Conservation (phyloP, 225 moss, liverwort and hornwort genomes). For the Lunularia cruciata region DNA sequence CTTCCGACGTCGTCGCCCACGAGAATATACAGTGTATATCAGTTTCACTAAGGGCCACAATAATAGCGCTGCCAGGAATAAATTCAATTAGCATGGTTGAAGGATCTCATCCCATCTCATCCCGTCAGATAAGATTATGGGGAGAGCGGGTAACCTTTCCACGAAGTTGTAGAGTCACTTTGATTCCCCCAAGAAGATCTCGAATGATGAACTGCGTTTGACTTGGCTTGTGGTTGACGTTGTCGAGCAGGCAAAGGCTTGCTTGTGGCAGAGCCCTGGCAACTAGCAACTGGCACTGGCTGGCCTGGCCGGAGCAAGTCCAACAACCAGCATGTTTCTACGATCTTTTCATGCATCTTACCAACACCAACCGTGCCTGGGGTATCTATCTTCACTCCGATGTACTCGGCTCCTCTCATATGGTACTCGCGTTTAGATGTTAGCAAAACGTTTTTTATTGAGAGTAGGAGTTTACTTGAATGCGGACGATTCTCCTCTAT, state of each 20-base stretch:
- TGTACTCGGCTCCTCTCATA: too few relatives aligned
- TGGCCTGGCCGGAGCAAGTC: too few relatives aligned
- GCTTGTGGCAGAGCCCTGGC: not conserved
- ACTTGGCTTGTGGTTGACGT: not conserved
- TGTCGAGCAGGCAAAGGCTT: not conserved
- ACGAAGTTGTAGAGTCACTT: conserved; percentile 2
- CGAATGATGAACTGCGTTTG: not conserved
- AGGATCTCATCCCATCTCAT: too few relatives aligned
- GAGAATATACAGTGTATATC: conserved; percentile 3
- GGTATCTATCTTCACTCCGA: too few relatives aligned
- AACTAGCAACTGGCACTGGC: too few relatives aligned
- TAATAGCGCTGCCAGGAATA: not conserved
- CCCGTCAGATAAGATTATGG: not conserved
- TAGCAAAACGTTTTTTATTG: too few relatives aligned
- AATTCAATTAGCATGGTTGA: not conserved
- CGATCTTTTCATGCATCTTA: too few relatives aligned
- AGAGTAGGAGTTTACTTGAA: too few relatives aligned
- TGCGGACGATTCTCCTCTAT: too few relatives aligned
- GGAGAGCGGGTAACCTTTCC: not conserved
- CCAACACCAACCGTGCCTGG: too few relatives aligned
- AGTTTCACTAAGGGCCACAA: not conserved
- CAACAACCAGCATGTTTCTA: too few relatives aligned
- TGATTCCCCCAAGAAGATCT: not conserved
- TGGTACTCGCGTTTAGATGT: too few relatives aligned
- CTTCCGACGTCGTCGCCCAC: not conserved